Evolutionary conservation across 345 rosid species (phyloP), one percentile per base, ranked within the genome.

Genomic region (Heritiera fomes): DNA sequence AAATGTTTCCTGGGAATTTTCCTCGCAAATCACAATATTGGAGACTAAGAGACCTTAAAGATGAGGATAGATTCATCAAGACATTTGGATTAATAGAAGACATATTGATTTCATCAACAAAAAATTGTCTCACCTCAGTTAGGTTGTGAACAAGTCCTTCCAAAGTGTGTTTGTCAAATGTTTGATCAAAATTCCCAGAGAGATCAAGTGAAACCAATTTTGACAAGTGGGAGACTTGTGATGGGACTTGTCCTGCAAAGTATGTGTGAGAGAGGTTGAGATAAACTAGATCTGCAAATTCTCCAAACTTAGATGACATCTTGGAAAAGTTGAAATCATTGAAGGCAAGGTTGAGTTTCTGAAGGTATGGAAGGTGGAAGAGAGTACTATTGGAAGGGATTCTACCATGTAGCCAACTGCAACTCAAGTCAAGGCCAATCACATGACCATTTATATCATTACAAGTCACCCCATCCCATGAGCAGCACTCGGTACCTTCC

Each of bases 381-480:
- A 85, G 81, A 59, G 32, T 69, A 56, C 76, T 82, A 30, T 80
- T 80, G 3, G 79, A 40, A 23, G 23, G 41, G 6, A 85, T 4
- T 3, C 1, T 10, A 2, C 81, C 83, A 2, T 0, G 0, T 34
- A 85, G 60, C 65, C 67, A 3, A 9, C 83, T 79, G 58, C 65
- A 62, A 7, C 53, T 23, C 38, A 82, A 79, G 71, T 82, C 83
- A 7, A 80, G 85, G 38, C 83, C 69, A 49, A 75, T 63, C 3
- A 77, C 82, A 9, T 82, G 49, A 2, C 81, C 81, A 0, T 34
- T 77, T 30, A 56, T 11, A 0, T 0, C 0, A 23, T 85, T 82
- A 9, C 81, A 41, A 41, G 62, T 77, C 9, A 83, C 78, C 0
- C 86, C 85, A 69, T 83, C 82, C n/a, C n/a, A n/a, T 38, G 40